Conservation (phyloP, 371 early-diverging fungal genomes). For the Apophysomyces trapeziformis region DNA sequence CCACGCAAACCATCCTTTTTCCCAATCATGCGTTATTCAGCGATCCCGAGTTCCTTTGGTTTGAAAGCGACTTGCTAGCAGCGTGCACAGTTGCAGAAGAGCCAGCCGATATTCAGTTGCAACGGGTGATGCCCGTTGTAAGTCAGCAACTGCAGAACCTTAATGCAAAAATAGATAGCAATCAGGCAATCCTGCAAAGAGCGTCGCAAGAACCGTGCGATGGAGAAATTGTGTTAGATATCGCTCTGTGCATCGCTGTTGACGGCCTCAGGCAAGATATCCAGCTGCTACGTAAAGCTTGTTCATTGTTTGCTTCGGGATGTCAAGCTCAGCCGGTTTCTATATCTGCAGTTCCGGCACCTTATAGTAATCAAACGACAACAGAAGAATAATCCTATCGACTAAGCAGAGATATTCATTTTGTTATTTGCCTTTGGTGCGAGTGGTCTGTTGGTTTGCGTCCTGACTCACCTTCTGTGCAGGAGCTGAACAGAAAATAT, state of each 20-base stretch:
- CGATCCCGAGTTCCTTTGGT: constrained; percentile 1
- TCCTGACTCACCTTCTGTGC: not conserved
- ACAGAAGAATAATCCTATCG: not conserved
- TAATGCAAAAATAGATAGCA: not conserved
- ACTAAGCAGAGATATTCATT: constrained; percentile 1
- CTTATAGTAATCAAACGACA: not conserved
- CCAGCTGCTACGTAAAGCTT: not conserved
- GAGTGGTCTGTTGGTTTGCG: constrained; percentile 16
- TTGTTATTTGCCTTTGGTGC: constrained; percentile 8
- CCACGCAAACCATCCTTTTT: not conserved
- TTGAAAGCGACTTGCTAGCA: not conserved
- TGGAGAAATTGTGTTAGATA: not conserved
- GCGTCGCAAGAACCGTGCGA: not conserved
- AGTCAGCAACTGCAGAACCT: not conserved
- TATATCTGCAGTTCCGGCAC: not conserved
- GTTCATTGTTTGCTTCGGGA: not conserved
- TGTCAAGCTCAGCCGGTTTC: not conserved
- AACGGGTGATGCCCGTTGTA: not conserved
- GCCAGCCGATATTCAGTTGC: not conserved
- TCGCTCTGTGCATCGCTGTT: not conserved
- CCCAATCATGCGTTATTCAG: not conserved
- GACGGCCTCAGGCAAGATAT: not conserved
- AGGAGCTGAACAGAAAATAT: not conserved
- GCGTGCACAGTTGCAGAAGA: not conserved
- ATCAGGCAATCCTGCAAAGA: not conserved